Evolutionary conservation across 2,329 filamentous ascomycete species (phyloP).

Genomic region (Beauveria varroae): DNA sequence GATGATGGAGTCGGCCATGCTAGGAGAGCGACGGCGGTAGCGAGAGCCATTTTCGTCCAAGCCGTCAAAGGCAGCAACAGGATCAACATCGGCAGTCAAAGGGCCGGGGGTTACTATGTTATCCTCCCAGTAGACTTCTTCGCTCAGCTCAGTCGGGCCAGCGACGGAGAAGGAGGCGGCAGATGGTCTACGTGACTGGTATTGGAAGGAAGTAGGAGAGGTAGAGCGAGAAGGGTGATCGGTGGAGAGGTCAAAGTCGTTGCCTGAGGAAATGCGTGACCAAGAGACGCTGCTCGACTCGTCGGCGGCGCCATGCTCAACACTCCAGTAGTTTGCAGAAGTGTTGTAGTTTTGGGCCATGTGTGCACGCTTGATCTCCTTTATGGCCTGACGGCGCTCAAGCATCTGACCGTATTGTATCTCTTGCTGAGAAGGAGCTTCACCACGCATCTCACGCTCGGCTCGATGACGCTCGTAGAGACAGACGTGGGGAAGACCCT

Average conservation of each 20-base stretch:
- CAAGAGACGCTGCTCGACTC: constrained; percentile 37
- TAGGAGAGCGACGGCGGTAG: constrained; percentile 64
- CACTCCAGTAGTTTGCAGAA: constrained; percentile 68
- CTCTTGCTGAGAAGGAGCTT: constrained; percentile 51
- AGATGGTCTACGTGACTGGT: constrained; percentile 42
- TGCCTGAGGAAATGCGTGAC: constrained; percentile 35
- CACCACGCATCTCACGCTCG: constrained; percentile 60
- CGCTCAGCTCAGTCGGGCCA: constrained; percentile 27
- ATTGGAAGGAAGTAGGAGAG: constrained; percentile 36
- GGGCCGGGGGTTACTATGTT: constrained; percentile 48
- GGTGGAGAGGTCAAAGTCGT: constrained; percentile 31
- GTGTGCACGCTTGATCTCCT: constrained; percentile 49
- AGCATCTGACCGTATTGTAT: constrained; percentile 52
- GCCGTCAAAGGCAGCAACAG: constrained; percentile 59
- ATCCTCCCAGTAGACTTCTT: constrained; percentile 34
- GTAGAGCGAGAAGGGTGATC: constrained; percentile 29
- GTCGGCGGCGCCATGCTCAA: constrained; percentile 64
- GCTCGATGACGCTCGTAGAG: constrained; percentile 74
- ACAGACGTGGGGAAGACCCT: constrained; percentile 76
- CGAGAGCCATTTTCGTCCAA: constrained; percentile 51
- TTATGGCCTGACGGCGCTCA: constrained; percentile 50
- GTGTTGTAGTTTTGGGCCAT: constrained; percentile 39
- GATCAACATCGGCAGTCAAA: constrained; percentile 43
- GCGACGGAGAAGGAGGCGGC: constrained; percentile 22
- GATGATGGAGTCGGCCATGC: constrained; percentile 70